Conservation (phyloP, 2,329 filamentous ascomycete species). For the Fusarium chuoi region DNA sequence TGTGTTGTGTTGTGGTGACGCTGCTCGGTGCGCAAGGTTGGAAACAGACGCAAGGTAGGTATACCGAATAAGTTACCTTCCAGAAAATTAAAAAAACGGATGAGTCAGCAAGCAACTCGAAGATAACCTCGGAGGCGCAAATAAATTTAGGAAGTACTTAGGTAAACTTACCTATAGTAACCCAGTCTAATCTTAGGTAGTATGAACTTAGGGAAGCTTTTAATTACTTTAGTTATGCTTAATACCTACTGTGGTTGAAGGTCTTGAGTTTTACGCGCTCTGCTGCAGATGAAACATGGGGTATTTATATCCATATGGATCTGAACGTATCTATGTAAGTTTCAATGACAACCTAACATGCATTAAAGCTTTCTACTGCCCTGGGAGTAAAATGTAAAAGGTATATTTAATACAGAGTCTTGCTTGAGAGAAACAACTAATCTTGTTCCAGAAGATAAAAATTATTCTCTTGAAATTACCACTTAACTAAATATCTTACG, state of each 20-base stretch:
- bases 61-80: no score
- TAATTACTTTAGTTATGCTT: neutral
- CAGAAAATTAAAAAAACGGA: neutral
- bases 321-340: neutral
- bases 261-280: neutral
- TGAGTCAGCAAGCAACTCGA: neutral
- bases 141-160: no score
- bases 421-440: neutral
- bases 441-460: neutral
- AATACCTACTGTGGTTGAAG: neutral
- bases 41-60: no score
- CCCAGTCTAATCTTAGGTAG: no score
- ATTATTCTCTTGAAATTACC: accelerated
- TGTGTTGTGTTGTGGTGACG: conserved; percentile 6
- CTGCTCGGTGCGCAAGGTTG: no score
- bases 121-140: neutral
- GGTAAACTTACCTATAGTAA: neutral
- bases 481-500: neutral
- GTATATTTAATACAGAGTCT: no score
- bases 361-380: neutral
- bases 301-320: neutral
- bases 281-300: no score
- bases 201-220: neutral
- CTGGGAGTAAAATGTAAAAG: neutral
- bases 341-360: neutral